Evolutionary conservation across 192 early-diverging fungal genomes (phyloP), one percentile per base, ranked within the genome.

Genomic region (Backusella tarrabulga): DNA sequence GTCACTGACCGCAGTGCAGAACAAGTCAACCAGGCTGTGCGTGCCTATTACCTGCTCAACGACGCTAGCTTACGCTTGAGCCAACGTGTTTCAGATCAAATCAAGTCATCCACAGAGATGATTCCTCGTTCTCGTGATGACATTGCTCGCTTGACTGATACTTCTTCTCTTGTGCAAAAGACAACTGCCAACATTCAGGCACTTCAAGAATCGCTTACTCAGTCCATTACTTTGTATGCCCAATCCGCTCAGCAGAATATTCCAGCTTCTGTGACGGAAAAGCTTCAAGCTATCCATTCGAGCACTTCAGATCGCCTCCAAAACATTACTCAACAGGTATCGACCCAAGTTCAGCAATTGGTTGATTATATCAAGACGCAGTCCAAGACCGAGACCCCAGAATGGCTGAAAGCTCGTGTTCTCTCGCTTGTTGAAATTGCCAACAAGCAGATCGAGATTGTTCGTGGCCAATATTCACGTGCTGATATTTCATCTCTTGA

Each of bases 361-460:
- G 77, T 83, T 6, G 32, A 29, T 4, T 88, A 84, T 79, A 74
- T 88, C 72, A 86, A 88, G 75, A 46, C 50, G n/a, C 79, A 88
- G 34, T 68, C 77, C 42, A 63, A 63, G 56, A 83, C 85, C 36
- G 63, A 77, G 23, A 36, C 88, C 6, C 88, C 88, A n/a, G 76
- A 85, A 44, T 87, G 67, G 40, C 63, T 90, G 66, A 85, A 86
- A 75, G 38, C 38, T 44, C 87, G 83, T 34, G 42, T 90, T 3
- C 67, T 80, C 36, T 83, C 86, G 11, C 40, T 87, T 46, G 74
- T 87, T 29, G 71, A 73, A 19, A 83, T 87, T 68, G 81, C 86
- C 41, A 85, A 84, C 34, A 75, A 86, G 23, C 83, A 85, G 34
- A 85, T 86, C 71, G 77, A 71, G 4, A 73, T 79, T n/a, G 79